These are phyloP conservation scores for Phalaenopsis hybrid DNA, from an alignment of 116 monocot species.

Conservation along the genomic window DNA sequence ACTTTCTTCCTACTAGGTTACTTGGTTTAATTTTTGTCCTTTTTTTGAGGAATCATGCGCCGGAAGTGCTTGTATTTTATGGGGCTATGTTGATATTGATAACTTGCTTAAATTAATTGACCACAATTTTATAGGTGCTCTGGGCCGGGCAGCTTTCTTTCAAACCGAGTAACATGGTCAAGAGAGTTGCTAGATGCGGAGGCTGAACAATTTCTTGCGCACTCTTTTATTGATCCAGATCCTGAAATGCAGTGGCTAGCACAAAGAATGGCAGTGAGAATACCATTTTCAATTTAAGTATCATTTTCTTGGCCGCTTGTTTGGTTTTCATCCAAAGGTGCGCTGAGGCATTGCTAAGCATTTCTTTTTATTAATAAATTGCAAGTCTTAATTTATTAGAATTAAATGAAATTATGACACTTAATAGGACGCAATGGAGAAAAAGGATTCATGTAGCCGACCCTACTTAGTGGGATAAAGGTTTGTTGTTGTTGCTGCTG, in stretches of 20 bases:
- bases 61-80: too few relatives aligned
- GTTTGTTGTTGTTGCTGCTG: too few relatives aligned
- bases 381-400: too few relatives aligned
- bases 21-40: too few relatives aligned
- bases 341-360: too few relatives aligned
- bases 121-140: constrained; percentile 41
- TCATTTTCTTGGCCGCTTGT: not conserved
- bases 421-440: too few relatives aligned
- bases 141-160: constrained; percentile 59
- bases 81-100: not conserved
- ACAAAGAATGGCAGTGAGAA: constrained; percentile 60
- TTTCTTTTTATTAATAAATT: too few relatives aligned
- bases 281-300: constrained; percentile 45
- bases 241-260: constrained; percentile 58
- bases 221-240: constrained; percentile 73
- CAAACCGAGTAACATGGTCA: constrained; percentile 61
- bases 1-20: too few relatives aligned
- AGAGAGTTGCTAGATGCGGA: constrained; percentile 79
- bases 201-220: constrained; percentile 64
- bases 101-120: constrained; percentile 1
- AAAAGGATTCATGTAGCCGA: too few relatives aligned
- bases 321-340: not conserved
- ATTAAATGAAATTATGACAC: too few relatives aligned
- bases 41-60: too few relatives aligned
- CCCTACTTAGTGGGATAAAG: too few relatives aligned